These are phyloP conservation scores for Pseudogymnoascus sp. DNA, from an alignment of 2,329 filamentous ascomycete species.

Conservation along the genomic window DNA sequence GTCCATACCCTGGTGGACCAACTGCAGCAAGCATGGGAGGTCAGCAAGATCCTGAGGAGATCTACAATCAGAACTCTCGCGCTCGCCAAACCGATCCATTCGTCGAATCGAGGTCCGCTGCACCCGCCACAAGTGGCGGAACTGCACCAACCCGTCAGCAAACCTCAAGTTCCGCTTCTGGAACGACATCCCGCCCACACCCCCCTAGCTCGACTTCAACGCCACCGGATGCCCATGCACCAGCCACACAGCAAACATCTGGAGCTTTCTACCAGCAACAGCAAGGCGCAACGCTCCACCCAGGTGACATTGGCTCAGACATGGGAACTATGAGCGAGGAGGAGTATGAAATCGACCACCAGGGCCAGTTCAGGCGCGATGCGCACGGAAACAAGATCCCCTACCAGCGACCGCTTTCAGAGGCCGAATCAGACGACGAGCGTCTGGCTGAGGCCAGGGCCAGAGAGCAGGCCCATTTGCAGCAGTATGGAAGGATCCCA, in stretches of 20 bases:
- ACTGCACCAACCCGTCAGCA: slow-evolving; percentile 24
- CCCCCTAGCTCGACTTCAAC: slow-evolving; percentile 22
- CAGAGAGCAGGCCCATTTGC: slow-evolving; percentile 22
- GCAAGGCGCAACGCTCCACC: slow-evolving; percentile 26
- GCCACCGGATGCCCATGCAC: slow-evolving; percentile 35
- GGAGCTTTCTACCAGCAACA: slow-evolving; percentile 40
- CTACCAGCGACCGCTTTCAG: slow-evolving; percentile 40
- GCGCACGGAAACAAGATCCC: slow-evolving; percentile 52
- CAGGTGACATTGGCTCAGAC: slow-evolving; percentile 33
- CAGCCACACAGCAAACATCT: slow-evolving; percentile 36
- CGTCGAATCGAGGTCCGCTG: slow-evolving; percentile 35
- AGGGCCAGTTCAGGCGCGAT: slow-evolving; percentile 56
- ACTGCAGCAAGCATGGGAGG: slow-evolving; percentile 9
- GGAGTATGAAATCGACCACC: slow-evolving; percentile 60
- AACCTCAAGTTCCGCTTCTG: slow-evolving; percentile 22
- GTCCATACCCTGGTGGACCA: slow-evolving; percentile 33
- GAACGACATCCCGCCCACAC: slow-evolving; percentile 11
- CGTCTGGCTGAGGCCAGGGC: slow-evolving; percentile 35
- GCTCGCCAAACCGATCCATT: slow-evolving; percentile 49
- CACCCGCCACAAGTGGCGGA: slow-evolving; percentile 20
- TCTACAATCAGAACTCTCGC: slow-evolving; percentile 24
- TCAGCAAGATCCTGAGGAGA: slow-evolving; percentile 19
- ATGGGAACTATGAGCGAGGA: slow-evolving; percentile 62
- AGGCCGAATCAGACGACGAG: slow-evolving; percentile 50
- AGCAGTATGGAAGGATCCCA: slow-evolving; percentile 21